Evolutionary conservation across 352 stramenopile species (phyloP).

Genomic region (Globisporangium okanoganense): DNA sequence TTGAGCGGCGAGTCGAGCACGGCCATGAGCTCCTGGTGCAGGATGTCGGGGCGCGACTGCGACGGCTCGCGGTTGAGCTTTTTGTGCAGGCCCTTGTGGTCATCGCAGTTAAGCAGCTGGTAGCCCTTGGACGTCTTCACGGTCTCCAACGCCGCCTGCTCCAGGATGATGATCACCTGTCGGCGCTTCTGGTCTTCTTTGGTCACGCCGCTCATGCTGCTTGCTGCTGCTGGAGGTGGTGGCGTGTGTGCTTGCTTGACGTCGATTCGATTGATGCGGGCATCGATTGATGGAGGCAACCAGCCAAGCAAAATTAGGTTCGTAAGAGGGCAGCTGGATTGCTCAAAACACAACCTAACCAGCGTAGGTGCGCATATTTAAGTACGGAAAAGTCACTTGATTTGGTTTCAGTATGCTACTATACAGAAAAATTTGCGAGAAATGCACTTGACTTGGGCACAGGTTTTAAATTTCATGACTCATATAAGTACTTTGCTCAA

Average conservation of each 20-base stretch:
- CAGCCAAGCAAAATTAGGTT: no score
- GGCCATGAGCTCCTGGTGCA: conserved; percentile 98
- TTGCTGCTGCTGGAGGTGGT: not conserved
- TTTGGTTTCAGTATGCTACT: no score
- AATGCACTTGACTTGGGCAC: no score
- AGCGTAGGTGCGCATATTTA: no score
- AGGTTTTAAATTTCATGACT: no score
- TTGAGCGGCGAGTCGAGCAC: conserved; percentile 99
- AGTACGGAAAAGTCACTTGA: no score
- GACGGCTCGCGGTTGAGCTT: conserved; percentile 96
- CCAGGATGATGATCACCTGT: conserved; percentile 96
- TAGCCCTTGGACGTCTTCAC: conserved; percentile 99
- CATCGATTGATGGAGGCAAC: no score
- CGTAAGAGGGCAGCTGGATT: no score
- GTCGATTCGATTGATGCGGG: no score
- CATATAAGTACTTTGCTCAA: no score
- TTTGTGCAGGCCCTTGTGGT: conserved; percentile 95
- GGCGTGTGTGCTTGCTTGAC: not conserved
- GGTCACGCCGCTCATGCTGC: conserved; percentile 26
- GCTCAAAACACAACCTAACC: no score
- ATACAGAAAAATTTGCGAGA: no score
- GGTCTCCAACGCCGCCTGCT: conserved; percentile 98
- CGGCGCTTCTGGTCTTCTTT: conserved; percentile 79
- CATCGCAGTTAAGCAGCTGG: conserved; percentile 99
- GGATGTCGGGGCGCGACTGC: conserved; percentile 98